A percentile compares a stretch with the other conserved stretches of the same genome.
Conservation (phyloP, 2,329 filamentous ascomycete species). For the Verticillium nubilum region DNA sequence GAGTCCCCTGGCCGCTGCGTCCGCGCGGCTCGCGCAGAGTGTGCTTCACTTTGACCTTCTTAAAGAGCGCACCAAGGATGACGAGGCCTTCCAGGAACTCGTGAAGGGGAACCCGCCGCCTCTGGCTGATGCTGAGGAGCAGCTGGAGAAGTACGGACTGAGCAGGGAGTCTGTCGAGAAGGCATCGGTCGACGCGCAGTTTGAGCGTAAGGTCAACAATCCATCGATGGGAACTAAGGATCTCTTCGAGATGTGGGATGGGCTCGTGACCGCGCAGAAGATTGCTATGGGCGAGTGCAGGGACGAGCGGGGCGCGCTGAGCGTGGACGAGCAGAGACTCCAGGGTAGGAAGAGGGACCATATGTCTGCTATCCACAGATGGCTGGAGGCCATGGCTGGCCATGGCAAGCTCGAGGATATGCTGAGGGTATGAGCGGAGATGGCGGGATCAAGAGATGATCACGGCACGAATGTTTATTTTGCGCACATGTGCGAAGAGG, state of each 20-base stretch:
- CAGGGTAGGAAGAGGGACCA: constrained; percentile 60
- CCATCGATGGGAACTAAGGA: constrained; percentile 10
- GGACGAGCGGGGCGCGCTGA: constrained; percentile 38
- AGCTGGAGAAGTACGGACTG: constrained; percentile 25
- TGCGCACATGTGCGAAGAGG: neutral
- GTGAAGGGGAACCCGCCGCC: constrained; percentile 6
- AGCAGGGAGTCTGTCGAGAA: constrained; percentile 16
- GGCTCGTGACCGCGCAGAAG: constrained; percentile 34
- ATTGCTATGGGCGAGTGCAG: constrained; percentile 38
- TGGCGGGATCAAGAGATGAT: neutral
- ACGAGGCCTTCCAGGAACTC: constrained; percentile 1
- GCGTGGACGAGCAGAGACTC: constrained; percentile 46
- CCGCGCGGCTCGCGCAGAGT: constrained; percentile 37
- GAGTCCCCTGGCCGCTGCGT: constrained; percentile 52
- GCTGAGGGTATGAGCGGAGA: neutral
- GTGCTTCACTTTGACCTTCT: constrained; percentile 33
- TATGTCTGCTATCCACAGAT: constrained; percentile 61
- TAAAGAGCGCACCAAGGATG: constrained; percentile 28
- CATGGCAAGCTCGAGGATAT: constrained; percentile 51
- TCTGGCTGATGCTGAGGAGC: constrained; percentile 13
- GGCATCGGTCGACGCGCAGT: constrained; percentile 8
- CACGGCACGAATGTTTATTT: neutral
- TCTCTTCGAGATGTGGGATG: constrained; percentile 28
- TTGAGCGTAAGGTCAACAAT: constrained; percentile 4
- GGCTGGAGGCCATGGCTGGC: constrained; percentile 64